Evolutionary conservation across 2,329 filamentous ascomycete species (phyloP), one percentile per base, ranked within the genome.

Genomic region (Rosellinia necatrix): DNA sequence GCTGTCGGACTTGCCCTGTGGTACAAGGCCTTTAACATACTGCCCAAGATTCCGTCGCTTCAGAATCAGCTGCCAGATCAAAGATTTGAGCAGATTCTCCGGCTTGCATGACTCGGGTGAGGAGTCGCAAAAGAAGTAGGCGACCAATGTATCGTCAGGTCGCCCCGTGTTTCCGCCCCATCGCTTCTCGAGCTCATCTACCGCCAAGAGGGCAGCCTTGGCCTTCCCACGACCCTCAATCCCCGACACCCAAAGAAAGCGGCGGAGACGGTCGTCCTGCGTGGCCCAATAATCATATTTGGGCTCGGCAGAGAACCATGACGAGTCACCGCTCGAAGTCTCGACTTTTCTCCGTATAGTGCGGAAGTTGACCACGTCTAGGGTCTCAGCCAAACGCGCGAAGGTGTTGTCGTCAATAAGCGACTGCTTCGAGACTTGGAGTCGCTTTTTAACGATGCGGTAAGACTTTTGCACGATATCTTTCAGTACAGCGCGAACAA

Each of bases 1-100:
- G 10, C 25, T 44, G 25, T 10, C n/a, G 2, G 41, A 44, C 21
- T 19, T 44, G 25, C 21, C 41, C 9, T 44, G 25, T 6, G 3
- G 19, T 15, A 12, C 41, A 8, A 44, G 25, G 24, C 41, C 41
- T 30, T 44, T 44, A 10, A 13, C 41, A 10, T 44, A 44, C 25
- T 44, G 41, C 15, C 41, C 41, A 13, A 44, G 41, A 30, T 44
- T 30, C 25, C 41, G 25, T 12, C 41, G 25, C 25, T 44, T 44
- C 41, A 44, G 41, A 8, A 44, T 44, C 10, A 44, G 41, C 25
- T 44, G 41, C 41, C 41, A 44, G 41, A 44, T 44, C 2, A 44
- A 15, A 30, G 41, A 44, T 21, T 44, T 44, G 7, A 44, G n/a
- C 41, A 44, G 13, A 17, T 44, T 44, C 17, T 44, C 41, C 10